Conservation (phyloP, 2,329 filamentous ascomycete species). For the Ophiostoma populinum region DNA sequence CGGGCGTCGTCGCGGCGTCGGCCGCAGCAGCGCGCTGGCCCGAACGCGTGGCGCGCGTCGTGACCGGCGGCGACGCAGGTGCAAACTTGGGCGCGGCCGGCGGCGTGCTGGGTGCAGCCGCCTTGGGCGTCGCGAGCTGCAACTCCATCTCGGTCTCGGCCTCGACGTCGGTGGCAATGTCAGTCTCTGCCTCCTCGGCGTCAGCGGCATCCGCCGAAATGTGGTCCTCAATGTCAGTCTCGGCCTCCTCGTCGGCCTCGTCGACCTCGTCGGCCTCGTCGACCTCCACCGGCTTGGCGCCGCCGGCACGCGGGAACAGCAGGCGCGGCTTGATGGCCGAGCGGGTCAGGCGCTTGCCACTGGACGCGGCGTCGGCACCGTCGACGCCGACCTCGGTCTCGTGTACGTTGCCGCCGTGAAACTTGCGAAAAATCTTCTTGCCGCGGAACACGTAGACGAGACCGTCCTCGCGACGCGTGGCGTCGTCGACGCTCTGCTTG, state of each 20-base stretch:
- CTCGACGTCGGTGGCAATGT: constrained; percentile 20
- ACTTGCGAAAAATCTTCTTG: constrained; percentile 61
- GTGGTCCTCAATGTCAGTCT: constrained; percentile 40
- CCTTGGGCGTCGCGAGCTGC: constrained; percentile 19
- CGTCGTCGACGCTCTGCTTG: constrained; percentile 42
- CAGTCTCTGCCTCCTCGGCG: constrained; percentile 37
- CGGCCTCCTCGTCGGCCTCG: constrained; percentile 40
- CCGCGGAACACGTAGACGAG: constrained; percentile 65
- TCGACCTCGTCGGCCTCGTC: constrained; percentile 16
- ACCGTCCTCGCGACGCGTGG: constrained; percentile 49
- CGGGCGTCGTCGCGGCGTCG: background rate
- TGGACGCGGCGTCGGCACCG: constrained; percentile 23
- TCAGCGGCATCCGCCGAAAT: constrained; percentile 15
- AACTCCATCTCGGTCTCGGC: constrained; percentile 24
- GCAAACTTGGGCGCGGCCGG: constrained; percentile 35
- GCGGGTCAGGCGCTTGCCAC: constrained; percentile 5
- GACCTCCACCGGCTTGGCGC: constrained; percentile 17
- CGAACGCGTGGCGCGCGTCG: constrained; percentile 40
- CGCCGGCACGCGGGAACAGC: constrained; percentile 43
- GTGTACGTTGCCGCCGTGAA: constrained; percentile 20
- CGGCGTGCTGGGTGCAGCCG: constrained; percentile 23
- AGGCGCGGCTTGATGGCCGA: constrained; percentile 49
- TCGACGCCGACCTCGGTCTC: constrained; percentile 13
- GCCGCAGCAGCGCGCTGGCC: constrained; percentile 29
- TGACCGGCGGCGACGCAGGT: constrained; percentile 45